A percentile compares a stretch with the other conserved stretches of the same genome.
Evolutionary conservation across 208 protist genomes (phyloP).

Genomic region (Trichomonas vaginalis): DNA sequence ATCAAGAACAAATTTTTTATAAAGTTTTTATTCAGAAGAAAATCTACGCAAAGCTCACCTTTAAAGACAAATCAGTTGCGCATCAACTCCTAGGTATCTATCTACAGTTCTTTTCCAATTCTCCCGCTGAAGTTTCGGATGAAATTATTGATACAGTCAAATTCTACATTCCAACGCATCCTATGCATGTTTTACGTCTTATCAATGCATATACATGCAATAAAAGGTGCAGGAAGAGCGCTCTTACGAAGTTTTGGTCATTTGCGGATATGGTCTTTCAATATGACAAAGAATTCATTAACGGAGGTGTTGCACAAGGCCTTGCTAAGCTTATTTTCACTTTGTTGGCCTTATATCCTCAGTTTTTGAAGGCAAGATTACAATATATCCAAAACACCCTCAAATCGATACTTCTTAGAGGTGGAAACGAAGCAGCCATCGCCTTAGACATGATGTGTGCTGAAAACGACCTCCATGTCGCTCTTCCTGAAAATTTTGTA

Average conservation of each 20-base stretch:
- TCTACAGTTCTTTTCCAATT: background rate
- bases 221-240: background rate
- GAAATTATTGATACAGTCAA: background rate
- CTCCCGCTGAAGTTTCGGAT: background rate
- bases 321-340: background rate
- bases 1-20: background rate
- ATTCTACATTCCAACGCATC: background rate
- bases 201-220: background rate
- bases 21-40: background rate
- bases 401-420: background rate
- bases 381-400: background rate
- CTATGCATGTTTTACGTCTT: background rate
- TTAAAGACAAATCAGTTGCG: background rate
- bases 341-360: background rate
- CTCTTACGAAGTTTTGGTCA: background rate
- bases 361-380: background rate
- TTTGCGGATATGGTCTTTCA: background rate
- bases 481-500: background rate
- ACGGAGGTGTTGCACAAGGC: background rate
- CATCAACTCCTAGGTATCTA: background rate
- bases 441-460: background rate
- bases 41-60: background rate
- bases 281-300: background rate
- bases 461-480: background rate
- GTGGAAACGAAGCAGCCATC: background rate